Conservation (phyloP, 2,329 filamentous ascomycete species). For the Apiospora sp. region DNA sequence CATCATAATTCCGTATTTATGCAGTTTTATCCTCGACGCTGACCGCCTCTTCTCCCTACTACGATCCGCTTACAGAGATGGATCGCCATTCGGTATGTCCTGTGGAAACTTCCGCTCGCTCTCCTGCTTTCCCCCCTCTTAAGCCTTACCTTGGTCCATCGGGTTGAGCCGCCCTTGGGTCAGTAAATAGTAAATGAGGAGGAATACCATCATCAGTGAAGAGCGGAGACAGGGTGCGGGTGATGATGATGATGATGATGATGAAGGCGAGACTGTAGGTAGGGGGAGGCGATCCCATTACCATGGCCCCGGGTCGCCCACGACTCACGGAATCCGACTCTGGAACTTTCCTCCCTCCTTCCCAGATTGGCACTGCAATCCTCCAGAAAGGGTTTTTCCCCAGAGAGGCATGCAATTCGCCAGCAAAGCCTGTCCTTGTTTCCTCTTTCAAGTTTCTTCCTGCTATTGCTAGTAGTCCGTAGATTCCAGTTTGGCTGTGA, state of each 20-base stretch:
- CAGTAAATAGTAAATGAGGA: neutral
- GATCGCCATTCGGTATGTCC: neutral
- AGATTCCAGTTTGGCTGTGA: neutral
- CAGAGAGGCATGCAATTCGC: conserved; percentile 2
- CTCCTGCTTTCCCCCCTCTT: neutral
- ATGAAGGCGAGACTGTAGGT: too few relatives aligned
- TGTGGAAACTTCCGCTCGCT: neutral
- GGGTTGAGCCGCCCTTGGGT: neutral
- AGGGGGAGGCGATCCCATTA: neutral
- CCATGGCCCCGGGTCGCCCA: conserved; percentile 1
- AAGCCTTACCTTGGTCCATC: neutral
- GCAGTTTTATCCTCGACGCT: neutral
- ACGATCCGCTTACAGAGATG: neutral
- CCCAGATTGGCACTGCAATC: neutral
- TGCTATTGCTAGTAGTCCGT: neutral
- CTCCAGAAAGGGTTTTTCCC: neutral
- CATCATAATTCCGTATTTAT: neutral
- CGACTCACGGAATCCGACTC: neutral
- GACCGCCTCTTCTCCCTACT: neutral
- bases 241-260: neutral
- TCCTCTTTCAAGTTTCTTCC: neutral
- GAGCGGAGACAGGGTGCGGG: neutral
- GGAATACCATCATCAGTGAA: neutral
- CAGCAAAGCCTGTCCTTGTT: neutral
- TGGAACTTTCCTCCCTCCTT: neutral